Base-by-base conservation (phyloP, 2,329 filamentous ascomycete species). In the Sporothrix phasma region DNA sequence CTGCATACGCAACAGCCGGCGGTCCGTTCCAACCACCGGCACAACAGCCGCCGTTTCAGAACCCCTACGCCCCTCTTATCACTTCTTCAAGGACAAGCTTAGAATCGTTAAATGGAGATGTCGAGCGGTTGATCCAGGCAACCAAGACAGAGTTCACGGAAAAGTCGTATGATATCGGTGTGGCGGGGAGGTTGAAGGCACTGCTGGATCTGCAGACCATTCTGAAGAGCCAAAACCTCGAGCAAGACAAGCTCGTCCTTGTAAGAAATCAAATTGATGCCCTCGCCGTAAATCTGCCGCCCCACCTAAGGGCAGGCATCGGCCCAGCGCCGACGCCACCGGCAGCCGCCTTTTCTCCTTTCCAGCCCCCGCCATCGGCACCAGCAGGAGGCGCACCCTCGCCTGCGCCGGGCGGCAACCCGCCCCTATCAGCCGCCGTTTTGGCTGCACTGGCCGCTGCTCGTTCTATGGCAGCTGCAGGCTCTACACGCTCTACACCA, bases 261-360 rank as follows among this genome's bases (percentile, higher is more conserved):
- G 89, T 96, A 76, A 90, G 88, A 76, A 87, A 88, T 74, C 90
- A 94, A 82, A 87, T 97, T 75, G 86, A 88, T 74, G 85, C 87
- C 75, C 83, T 96, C 74, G 84, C 85, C 80, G 77, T 83, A 84
- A 82, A 81, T 72, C 79, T 85, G 75, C 81, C 79, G 75, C 80
- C 73, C 69, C 68, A 69, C 39, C 75, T 76, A 70, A 75, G 75
- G 72, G 76, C 72, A 66, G 69, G 69, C 66, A 71, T 74, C 73
- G 59, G 49, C 26, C 65, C 64, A 56, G 70, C 70, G 65, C 68
- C 71, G 63, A 72, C 72, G 64, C 70, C 71, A 61, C 64, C 69
- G 34, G 64, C 69, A 69, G 71, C 56, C 69, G 71, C 74, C 66
- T 65, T 62, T 24, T 31, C 63, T 17, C 56, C 61, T 4, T 69